phyloP scores from a whole-genome alignment of 345 rosid species.

The thale cress (Arabidopsis thaliana) region DNA sequence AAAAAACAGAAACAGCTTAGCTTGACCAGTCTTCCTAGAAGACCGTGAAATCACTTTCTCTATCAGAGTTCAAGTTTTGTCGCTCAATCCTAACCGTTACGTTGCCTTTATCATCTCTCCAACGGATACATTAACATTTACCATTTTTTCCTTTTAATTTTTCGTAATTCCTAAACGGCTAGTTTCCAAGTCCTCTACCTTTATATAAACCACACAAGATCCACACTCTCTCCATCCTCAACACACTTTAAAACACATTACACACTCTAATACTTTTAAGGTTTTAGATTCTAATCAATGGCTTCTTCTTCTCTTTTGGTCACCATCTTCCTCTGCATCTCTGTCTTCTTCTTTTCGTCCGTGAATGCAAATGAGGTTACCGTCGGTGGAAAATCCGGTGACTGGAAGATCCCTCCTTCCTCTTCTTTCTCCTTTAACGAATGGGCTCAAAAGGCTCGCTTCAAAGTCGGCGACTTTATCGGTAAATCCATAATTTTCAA shows the following conservation, averaged over 20 bases:
- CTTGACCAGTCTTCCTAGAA: conserved; percentile 38
- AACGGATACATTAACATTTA: conserved; percentile 40
- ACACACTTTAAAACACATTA: background rate
- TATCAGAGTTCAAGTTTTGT: conserved; percentile 18
- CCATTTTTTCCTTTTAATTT: background rate
- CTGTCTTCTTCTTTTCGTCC: conserved; percentile 1
- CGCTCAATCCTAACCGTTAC: conserved; percentile 33
- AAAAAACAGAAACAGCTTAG: conserved; percentile 25
- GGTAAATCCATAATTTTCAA: conserved; percentile 41
- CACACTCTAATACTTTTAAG: background rate
- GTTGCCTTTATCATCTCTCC: conserved; percentile 15
- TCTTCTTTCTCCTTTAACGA: conserved; percentile 63
- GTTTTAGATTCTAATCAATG: conserved; percentile 15
- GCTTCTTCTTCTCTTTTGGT: conserved; percentile 32
- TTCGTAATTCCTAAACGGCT: conserved; percentile 25
- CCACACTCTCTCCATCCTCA: conserved; percentile 5
- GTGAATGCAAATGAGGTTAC: conserved; percentile 52
- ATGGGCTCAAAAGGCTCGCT: conserved; percentile 74
- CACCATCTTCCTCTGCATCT: conserved; percentile 22
- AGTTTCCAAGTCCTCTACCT: conserved; percentile 17
- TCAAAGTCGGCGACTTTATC: conserved; percentile 66
- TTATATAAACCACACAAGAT: conserved; percentile 28
- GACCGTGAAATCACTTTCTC: conserved; percentile 3
- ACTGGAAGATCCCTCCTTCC: conserved; percentile 66
- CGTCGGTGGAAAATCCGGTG: conserved; percentile 65